Evolutionary conservation across 1,284 basidiomycete genomes (phyloP), one percentile per base, ranked within the genome.

Genomic region (Jaminaea rosea): DNA sequence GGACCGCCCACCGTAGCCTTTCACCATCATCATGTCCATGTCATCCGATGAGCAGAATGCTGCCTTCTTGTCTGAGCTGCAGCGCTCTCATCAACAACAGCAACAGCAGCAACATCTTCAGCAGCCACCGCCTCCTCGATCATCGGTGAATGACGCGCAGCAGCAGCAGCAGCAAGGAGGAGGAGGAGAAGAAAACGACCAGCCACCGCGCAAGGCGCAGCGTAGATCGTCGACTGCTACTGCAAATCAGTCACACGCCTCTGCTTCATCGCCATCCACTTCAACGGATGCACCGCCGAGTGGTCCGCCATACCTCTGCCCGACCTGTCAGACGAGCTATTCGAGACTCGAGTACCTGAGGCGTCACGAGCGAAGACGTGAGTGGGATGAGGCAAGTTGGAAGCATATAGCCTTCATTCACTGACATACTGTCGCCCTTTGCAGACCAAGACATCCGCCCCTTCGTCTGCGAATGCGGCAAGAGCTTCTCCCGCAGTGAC

Each of bases 381-480:
- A 58, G 62, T 65, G 19, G 13, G 1, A 41, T 11, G 11, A 31
- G n/a, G 17, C 19, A 7, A 21, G 29, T 6, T 2, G n/a, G 26
- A 26, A 11, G 26, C 28, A 17, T 15, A 39, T 10, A 10, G 15
- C 39, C 45, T 49, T 4, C 10, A n/a, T 29, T 5, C 8, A 27
- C 34, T n/a, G 26, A 15, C 13, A 41, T 27, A 26, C n/a, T n/a
- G 23, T n/a, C 37, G 19, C 26, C 24, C n/a, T 50, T 10, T 19
- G 17, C 51, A 65, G 62, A 72, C 36, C 66, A 67, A 31, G 69
- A 72, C 46, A 71, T 71, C 28, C 63, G 69, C 10, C 69, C 69
- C 0, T 72, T 72, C 41, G 60, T 70, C 17, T 72, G 70, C 50
- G 65, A 69, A 17, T 73, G 70, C 44, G 69, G 69, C 13, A 73